These are phyloP conservation scores for Eucalyptus pauciflora DNA, from an alignment of 345 rosid genomes.

Conservation along the genomic window DNA sequence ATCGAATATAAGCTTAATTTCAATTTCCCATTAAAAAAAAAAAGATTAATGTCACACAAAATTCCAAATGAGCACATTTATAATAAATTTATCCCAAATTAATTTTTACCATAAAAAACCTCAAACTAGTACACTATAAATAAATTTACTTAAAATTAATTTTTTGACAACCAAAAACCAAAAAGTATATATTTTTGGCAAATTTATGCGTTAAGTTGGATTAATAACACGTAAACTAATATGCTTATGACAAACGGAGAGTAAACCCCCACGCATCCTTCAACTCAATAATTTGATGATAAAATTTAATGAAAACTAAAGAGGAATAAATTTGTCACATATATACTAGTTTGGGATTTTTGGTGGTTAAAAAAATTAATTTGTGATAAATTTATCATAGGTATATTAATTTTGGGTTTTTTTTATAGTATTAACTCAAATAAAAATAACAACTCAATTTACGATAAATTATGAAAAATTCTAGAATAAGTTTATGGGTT, in stretches of 20 bases:
- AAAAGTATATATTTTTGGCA: too few relatives aligned
- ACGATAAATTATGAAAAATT: background rate
- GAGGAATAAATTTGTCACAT: rapidly evolving
- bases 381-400: rapidly evolving
- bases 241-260: rapidly evolving
- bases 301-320: rapidly evolving
- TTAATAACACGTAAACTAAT: rapidly evolving
- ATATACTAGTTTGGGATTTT: rapidly evolving
- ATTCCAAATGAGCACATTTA: too few relatives aligned
- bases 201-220: too few relatives aligned
- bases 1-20: background rate
- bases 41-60: background rate
- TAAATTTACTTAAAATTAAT: background rate
- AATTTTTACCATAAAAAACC: rapidly evolving
- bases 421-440: background rate
- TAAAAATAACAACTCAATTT: background rate
- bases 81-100: too few relatives aligned
- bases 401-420: too few relatives aligned
- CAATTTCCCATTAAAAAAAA: background rate
- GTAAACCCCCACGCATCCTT: rapidly evolving
- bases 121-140: rapidly evolving
- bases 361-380: rapidly evolving
- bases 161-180: rapidly evolving
- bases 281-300: rapidly evolving
- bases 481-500: background rate